phyloP scores from a whole-genome alignment of 225 moss, liverwort and hornwort species.

The Polytrichum commune region DNA sequence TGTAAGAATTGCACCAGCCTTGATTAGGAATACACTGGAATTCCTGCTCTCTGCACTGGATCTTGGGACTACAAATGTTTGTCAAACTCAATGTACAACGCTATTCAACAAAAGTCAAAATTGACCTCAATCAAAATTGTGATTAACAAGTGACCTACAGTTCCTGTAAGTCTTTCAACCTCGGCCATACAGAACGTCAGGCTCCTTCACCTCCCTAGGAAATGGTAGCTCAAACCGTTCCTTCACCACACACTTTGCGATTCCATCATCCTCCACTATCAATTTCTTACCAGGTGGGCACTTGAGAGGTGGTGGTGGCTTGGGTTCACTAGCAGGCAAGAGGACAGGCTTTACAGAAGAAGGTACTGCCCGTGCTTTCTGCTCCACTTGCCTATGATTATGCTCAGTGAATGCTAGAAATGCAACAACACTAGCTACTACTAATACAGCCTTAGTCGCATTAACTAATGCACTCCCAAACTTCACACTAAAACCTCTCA shows the following conservation, averaged over 20 bases:
- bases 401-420: constrained; percentile 80
- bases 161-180: constrained; percentile 38
- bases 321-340: constrained; percentile 23
- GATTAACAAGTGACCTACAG: not conserved
- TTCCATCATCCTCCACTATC: constrained; percentile 73
- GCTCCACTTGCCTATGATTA: constrained; percentile 62
- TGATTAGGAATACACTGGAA: no score
- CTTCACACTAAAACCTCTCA: constrained; percentile 46
- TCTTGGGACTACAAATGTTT: no score
- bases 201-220: constrained; percentile 65
- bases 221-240: constrained; percentile 95
- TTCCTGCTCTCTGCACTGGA: no score
- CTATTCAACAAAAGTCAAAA: not conserved
- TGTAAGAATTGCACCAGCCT: no score
- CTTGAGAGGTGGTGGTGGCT: constrained; percentile 36
- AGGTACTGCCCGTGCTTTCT: constrained; percentile 26
- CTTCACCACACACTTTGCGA: constrained; percentile 76
- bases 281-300: constrained; percentile 80
- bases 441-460: constrained; percentile 66
- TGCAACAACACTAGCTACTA: constrained; percentile 73
- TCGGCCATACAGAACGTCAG: constrained; percentile 87
- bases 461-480: constrained; percentile 49
- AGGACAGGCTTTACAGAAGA: constrained; percentile 27
- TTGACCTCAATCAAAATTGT: constrained; percentile 20
- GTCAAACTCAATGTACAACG: no score